Base-by-base conservation (phyloP, 129 eudicot species). In the Escallonia herrerae region DNA sequence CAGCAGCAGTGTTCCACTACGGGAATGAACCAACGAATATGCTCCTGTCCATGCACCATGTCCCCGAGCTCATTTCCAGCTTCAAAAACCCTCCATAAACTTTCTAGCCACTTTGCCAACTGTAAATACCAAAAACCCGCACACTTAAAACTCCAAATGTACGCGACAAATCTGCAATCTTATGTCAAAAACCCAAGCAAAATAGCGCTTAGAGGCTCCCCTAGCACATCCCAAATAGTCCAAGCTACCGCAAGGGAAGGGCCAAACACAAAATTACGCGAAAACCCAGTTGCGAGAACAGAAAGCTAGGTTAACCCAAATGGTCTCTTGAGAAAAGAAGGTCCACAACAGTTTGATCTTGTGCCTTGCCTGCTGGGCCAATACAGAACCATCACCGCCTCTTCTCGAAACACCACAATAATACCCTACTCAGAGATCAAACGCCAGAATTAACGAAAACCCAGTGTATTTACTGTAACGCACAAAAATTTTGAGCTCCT, bases 11-110 rank as follows among this genome's bases (percentile, higher is more conserved):
- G 87, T 76, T 81, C 94, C 86, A 67, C 48, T 51, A 56, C n/a
- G 60, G 78, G 77, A 78, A 80, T 78, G 74, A 79, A 77, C 90
- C 94, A 81, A 76, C 83, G 80, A 76, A 83, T 78, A 83, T 55
- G 65, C 74, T 71, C 84, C 77, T 74, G 75, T 76, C 85, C 95
- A 89, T 81, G 74, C 85, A 89, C 94, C 94, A 89, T 85, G 82
- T 78, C 90, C 87, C 82, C 79, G 81, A 82, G 73, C 69, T 84
- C 87, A 84, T 84, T 76, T 83, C 87, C 83, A 64, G 79, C 77
- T 78, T 80, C 79, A 80, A 51, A 58, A 56, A 13, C 43, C 70
- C 53, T 67, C 81, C 74, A 77, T 76, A 45, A 69, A 64, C 60
- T 73, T 64, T 60, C 44, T 55, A 53, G 62, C 72, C 55, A 58